Conservation (phyloP, 2,329 filamentous ascomycete species). For the Alternaria triticina region DNA sequence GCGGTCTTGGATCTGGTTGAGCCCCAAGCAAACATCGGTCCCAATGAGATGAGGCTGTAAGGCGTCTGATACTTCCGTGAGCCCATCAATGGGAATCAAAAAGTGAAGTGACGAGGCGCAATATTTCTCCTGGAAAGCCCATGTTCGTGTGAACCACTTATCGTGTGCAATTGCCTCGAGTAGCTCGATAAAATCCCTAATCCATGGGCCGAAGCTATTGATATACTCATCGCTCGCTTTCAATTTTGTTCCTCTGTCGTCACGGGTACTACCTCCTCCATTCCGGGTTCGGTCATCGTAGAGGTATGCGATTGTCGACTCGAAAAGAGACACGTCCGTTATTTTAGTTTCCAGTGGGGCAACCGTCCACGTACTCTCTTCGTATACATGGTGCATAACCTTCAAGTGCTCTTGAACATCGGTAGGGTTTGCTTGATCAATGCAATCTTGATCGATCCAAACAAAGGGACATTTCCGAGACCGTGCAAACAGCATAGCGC, state of each 20-base stretch:
- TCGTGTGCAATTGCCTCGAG: neutral
- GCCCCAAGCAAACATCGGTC: too few relatives aligned
- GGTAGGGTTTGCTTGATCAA: neutral
- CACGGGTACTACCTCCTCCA: too few relatives aligned
- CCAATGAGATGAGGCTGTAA: too few relatives aligned
- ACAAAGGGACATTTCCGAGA: rapidly evolving
- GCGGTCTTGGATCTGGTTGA: too few relatives aligned
- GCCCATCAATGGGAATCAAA: too few relatives aligned
- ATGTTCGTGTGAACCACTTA: neutral
- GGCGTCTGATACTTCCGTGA: too few relatives aligned
- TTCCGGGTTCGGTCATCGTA: neutral
- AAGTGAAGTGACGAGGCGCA: too few relatives aligned
- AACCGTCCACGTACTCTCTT: neutral
- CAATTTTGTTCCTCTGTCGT: too few relatives aligned
- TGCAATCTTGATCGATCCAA: neutral
- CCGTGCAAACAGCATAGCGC: neutral
- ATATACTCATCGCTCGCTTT: too few relatives aligned
- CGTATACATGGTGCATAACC: neutral
- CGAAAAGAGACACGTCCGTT: neutral
- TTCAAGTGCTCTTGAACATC: neutral
- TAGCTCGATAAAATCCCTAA: neutral
- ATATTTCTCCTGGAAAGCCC: too few relatives aligned
- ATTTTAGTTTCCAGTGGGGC: neutral
- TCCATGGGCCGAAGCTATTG: too few relatives aligned
- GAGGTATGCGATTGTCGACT: neutral